These are phyloP conservation scores for Jimgerdemannia flammicorona DNA, from an alignment of 192 early-diverging fungal genomes.

Conservation along the genomic window DNA sequence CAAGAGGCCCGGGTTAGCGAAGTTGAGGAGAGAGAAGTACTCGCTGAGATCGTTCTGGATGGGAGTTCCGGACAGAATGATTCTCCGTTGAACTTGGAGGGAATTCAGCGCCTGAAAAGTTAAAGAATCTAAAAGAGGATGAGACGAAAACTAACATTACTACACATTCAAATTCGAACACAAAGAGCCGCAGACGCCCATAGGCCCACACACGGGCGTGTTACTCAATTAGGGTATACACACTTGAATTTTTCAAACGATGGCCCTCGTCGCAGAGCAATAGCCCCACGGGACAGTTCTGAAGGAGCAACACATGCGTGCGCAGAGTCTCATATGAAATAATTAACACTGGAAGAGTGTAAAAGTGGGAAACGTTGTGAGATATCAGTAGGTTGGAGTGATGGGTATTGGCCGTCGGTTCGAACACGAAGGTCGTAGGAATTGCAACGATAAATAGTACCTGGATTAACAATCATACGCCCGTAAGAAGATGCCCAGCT, in stretches of 20 bases:
- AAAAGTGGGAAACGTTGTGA: neutral
- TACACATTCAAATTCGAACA: neutral
- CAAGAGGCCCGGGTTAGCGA: constrained; percentile 90
- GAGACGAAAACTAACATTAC: neutral
- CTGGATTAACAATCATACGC: constrained; percentile 77
- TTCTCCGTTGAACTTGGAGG: constrained; percentile 70
- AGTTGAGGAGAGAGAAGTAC: constrained; percentile 93
- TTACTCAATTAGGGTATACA: neutral
- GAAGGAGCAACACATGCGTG: constrained; percentile 70
- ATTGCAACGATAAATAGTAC: constrained; percentile 20
- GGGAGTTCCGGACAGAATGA: constrained; percentile 96
- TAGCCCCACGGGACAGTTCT: constrained; percentile 82
- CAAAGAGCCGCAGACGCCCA: no score
- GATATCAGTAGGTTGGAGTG: neutral
- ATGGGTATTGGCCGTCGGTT: neutral
- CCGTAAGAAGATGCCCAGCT: constrained; percentile 84
- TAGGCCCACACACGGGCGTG: no score
- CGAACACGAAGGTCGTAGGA: neutral
- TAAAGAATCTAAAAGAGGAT: constrained; percentile 49
- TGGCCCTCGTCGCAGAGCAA: constrained; percentile 98
- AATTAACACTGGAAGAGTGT: constrained; percentile 68
- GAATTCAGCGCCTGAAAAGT: constrained; percentile 80
- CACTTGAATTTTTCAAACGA: constrained; percentile 85
- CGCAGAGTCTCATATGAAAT: constrained; percentile 97
- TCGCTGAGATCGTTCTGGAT: constrained; percentile 90